These are phyloP conservation scores for Xylariaceae sp. DNA, from an alignment of 2,329 filamentous ascomycete species.

Conservation along the genomic window DNA sequence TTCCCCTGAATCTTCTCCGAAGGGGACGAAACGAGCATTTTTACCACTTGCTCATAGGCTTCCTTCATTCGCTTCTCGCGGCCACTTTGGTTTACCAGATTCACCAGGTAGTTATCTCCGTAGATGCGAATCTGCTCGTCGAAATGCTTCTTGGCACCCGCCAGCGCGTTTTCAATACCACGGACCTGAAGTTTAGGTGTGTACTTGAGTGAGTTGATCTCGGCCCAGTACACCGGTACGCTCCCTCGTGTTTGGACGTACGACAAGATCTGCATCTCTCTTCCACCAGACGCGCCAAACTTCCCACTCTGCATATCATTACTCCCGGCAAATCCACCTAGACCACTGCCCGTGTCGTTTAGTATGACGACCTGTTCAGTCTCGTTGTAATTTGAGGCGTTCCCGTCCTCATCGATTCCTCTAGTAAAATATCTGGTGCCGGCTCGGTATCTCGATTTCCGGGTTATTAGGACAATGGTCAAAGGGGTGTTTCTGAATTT, in stretches of 20 bases:
- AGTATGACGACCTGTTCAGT: slow-evolving; percentile 91
- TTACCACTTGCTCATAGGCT: slow-evolving; percentile 89
- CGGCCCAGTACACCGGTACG: slow-evolving; percentile 94
- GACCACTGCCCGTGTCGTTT: slow-evolving; percentile 75
- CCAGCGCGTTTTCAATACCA: slow-evolving; percentile 76
- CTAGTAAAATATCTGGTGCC: slow-evolving; percentile 95
- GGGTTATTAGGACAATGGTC: slow-evolving; percentile 84
- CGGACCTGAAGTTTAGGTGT: slow-evolving; percentile 88
- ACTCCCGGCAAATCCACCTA: slow-evolving; percentile 80
- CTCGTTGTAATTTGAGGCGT: slow-evolving; percentile 99
- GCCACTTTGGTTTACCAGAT: slow-evolving; percentile 95
- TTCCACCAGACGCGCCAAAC: slow-evolving; percentile 58
- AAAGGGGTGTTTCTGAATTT: slow-evolving; percentile 82
- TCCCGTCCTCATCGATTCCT: slow-evolving; percentile 87
- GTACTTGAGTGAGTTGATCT: slow-evolving; percentile 91
- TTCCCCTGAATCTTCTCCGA: slow-evolving; percentile 68
- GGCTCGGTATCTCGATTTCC: slow-evolving; percentile 83
- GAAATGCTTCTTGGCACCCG: slow-evolving; percentile 85
- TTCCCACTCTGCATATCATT: slow-evolving; percentile 76
- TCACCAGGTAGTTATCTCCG: slow-evolving; percentile 96
- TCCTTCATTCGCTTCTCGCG: slow-evolving; percentile 87
- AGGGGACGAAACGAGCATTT: slow-evolving; percentile 71
- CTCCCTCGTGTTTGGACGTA: slow-evolving; percentile 97
- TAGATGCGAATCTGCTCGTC: slow-evolving; percentile 91
- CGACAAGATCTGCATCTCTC: slow-evolving; percentile 85